A percentile compares a stretch with the other conserved stretches of the same genome.
Evolutionary conservation across 2,329 filamentous ascomycete species (phyloP).

Genomic region (Ceratocystis harringtonii): DNA sequence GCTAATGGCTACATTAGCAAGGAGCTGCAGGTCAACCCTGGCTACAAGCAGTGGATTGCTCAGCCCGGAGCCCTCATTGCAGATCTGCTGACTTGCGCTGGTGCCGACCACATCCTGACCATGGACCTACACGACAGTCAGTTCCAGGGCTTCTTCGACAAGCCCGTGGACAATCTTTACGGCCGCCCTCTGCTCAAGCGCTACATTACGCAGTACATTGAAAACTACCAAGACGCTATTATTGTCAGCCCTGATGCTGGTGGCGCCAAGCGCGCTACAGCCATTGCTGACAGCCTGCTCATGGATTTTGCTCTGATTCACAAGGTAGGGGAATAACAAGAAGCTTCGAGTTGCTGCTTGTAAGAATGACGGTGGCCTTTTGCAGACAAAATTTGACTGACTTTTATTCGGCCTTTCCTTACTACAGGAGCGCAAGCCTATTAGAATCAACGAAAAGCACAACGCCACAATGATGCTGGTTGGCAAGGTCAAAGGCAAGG

Average conservation of each 20-base stretch:
- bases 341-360: neutral
- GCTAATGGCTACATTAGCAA: conserved; percentile 23
- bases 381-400: neutral
- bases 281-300: conserved; percentile 81
- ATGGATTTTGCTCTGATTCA: conserved; percentile 97
- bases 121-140: conserved; percentile 95
- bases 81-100: conserved; percentile 85
- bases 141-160: conserved; percentile 98
- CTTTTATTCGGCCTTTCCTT: conserved; percentile 20
- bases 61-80: conserved; percentile 92
- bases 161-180: conserved; percentile 95
- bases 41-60: conserved; percentile 97
- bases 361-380: conserved; percentile 17
- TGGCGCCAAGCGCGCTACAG: conserved; percentile 87
- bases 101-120: conserved; percentile 92
- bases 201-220: conserved; percentile 66
- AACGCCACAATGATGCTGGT: conserved; percentile 95
- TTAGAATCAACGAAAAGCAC: conserved; percentile 72
- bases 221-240: conserved; percentile 70
- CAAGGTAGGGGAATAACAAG: conserved; percentile 47
- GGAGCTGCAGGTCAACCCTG: conserved; percentile 63
- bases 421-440: conserved; percentile 68
- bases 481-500: conserved; percentile 64
- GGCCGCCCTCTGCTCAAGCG: conserved; percentile 58
- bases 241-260: conserved; percentile 94